phyloP scores from a whole-genome alignment of 2,329 filamentous ascomycete genomes.

The Neofusicoccum cordaticola region DNA sequence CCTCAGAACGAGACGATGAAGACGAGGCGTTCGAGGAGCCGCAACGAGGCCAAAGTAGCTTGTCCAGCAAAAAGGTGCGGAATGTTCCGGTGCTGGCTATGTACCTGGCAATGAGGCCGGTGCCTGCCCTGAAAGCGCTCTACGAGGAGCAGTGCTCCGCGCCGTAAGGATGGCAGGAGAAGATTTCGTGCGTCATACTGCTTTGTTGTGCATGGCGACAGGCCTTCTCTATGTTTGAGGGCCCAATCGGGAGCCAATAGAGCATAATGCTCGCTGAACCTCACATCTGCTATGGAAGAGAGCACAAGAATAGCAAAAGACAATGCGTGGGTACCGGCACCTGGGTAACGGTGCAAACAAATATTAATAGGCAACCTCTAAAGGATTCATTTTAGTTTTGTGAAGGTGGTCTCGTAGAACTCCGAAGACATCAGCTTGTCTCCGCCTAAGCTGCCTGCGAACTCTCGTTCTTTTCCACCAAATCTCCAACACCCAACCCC shows the following conservation, averaged over 20 bases:
- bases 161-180: background rate
- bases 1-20: slow-evolving; percentile 26
- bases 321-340: no score
- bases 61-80: slow-evolving; percentile 46
- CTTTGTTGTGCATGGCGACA: no score
- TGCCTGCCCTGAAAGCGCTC: slow-evolving; percentile 55
- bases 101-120: slow-evolving; percentile 54
- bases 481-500: slow-evolving; percentile 69
- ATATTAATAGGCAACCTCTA: no score
- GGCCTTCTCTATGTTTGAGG: no score
- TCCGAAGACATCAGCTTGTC: background rate
- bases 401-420: no score
- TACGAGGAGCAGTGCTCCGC: slow-evolving; percentile 31
- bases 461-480: slow-evolving; percentile 69
- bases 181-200: no score
- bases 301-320: no score
- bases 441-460: background rate
- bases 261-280: no score
- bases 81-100: slow-evolving; percentile 57
- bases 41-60: slow-evolving; percentile 46
- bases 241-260: no score
- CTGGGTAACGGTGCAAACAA: no score
- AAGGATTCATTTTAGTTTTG: no score
- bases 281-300: no score
- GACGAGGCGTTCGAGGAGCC: slow-evolving; percentile 57